Conservation (phyloP, 257 asterid genomes). For the Jacaranda copaia region DNA sequence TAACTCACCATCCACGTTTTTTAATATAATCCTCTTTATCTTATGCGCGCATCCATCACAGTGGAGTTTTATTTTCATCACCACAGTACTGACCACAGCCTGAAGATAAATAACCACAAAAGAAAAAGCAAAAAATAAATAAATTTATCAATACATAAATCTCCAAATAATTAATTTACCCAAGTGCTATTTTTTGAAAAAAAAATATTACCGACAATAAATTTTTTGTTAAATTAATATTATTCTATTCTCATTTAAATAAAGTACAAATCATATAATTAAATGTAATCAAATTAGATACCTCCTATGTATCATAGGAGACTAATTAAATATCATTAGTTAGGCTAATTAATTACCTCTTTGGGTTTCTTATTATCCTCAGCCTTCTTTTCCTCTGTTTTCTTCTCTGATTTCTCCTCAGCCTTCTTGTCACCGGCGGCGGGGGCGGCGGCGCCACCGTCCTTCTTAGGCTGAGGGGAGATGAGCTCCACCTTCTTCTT, state of each 20-base stretch:
- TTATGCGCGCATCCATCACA: constrained; percentile 92
- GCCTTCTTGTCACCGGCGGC: constrained; percentile 42
- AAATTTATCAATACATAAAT: neutral
- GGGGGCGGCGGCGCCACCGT: constrained; percentile 29
- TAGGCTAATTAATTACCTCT: constrained; percentile 45
- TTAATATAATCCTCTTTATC: constrained; percentile 63
- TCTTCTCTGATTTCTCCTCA: constrained; percentile 48
- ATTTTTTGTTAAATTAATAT: no score
- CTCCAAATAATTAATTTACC: constrained; percentile 1
- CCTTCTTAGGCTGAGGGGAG: constrained; percentile 79
- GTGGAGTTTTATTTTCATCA: constrained; percentile 77
- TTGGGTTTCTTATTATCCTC: constrained; percentile 48
- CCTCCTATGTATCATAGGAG: no score
- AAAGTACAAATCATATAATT: no score
- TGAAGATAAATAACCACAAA: constrained; percentile 33
- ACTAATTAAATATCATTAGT: neutral
- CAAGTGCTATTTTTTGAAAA: no score
- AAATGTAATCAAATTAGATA: no score
- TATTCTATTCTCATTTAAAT: no score
- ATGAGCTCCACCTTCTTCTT: constrained; percentile 88
- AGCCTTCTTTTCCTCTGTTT: constrained; percentile 43
- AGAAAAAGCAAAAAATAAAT: neutral
- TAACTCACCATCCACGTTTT: constrained; percentile 70
- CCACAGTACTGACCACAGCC: constrained; percentile 63
- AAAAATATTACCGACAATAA: no score